Evolutionary conservation across 208 protist genomes (phyloP).

Genomic region (Crithidia thermophila): DNA sequence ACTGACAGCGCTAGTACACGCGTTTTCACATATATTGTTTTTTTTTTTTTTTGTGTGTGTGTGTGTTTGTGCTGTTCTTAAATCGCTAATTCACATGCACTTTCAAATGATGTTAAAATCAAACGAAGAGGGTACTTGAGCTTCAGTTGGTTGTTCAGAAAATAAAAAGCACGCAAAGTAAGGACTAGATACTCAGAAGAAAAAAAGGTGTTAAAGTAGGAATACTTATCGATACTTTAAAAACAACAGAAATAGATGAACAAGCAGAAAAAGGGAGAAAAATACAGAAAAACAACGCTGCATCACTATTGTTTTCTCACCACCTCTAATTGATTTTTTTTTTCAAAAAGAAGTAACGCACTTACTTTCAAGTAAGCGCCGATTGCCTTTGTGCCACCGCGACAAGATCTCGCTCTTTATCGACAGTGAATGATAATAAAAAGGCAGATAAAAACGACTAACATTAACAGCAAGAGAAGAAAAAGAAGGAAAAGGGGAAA

Average conservation of each 20-base stretch:
- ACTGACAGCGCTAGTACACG: no score
- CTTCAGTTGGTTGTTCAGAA: neutral
- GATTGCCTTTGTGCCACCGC: no score
- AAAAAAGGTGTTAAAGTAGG: neutral
- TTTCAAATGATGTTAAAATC: no score
- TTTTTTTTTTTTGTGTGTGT: no score
- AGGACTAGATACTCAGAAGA: neutral
- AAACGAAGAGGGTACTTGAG: no score
- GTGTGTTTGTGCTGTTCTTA: neutral
- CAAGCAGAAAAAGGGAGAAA: no score
- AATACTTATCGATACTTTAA: neutral
- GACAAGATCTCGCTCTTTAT: no score
- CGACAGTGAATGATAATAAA: neutral
- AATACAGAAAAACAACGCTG: no score
- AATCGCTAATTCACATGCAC: no score
- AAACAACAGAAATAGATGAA: constrained; percentile 1
- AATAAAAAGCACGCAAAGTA: no score
- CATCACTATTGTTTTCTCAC: neutral
- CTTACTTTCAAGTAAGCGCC: no score
- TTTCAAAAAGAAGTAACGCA: neutral
- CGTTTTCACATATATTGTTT: no score
- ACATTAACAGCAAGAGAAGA: neutral
- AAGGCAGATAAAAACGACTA: neutral
- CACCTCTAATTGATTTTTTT: neutral
- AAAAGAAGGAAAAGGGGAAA: neutral